phyloP scores from a whole-genome alignment of 352 stramenopile genomes.

The Phytophthora nicotianae region DNA sequence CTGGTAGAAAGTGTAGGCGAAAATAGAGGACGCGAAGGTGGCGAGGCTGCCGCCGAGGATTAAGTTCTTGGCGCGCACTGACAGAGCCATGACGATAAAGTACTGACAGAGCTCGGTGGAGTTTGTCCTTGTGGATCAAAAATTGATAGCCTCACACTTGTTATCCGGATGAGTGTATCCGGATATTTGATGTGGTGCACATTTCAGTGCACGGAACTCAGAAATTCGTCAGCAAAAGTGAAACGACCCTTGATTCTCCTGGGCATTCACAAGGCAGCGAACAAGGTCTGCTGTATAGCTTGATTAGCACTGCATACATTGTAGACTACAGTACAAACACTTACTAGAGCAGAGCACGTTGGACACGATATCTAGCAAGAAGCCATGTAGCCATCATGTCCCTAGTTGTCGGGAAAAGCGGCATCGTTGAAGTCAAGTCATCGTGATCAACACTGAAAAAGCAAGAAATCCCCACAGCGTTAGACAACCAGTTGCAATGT shows the following conservation, averaged over 20 bases:
- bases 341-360: neutral
- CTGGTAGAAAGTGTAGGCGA: conserved; percentile 79
- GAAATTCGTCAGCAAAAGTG: too few species aligned
- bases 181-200: conserved; percentile 9
- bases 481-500: neutral
- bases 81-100: conserved; percentile 53
- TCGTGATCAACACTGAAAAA: neutral
- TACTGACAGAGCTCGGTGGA: neutral
- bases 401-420: neutral
- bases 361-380: conserved; percentile 4
- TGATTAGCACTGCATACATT: too few species aligned
- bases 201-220: too few species aligned
- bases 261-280: neutral
- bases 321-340: too few species aligned
- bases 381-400: conserved; percentile 11
- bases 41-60: conserved; percentile 68
- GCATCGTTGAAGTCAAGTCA: conserved; percentile 2
- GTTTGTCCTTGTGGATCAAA: neutral
- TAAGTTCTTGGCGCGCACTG: conserved; percentile 78
- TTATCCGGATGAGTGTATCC: conserved; percentile 19
- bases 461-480: neutral
- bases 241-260: too few species aligned
- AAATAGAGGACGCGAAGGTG: conserved; percentile 69
- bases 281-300: neutral
- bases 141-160: conserved; percentile 3